These are phyloP conservation scores for Phytophthora lateralis DNA, from an alignment of 352 stramenopile genomes.

Conservation along the genomic window DNA sequence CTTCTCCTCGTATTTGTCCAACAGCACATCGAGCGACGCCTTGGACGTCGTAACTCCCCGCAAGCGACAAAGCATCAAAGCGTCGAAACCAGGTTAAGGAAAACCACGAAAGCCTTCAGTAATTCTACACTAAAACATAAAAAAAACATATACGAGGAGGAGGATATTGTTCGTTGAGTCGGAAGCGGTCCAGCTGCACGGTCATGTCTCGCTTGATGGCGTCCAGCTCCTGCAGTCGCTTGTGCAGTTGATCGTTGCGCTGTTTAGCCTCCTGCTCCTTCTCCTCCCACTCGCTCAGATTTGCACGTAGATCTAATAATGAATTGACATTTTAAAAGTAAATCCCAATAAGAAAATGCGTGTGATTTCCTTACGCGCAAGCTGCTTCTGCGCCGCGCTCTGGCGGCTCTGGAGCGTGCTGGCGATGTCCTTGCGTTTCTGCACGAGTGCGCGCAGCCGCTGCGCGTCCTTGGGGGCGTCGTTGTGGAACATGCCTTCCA, in stretches of 20 bases:
- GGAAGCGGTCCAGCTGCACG: constrained; percentile 68
- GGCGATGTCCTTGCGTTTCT: constrained; percentile 71
- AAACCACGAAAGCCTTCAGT: constrained; percentile 9
- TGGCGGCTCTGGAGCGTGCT: constrained; percentile 48
- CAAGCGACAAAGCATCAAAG: constrained; percentile 8
- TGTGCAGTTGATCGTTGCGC: constrained; percentile 57
- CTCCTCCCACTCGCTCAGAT: constrained; percentile 71
- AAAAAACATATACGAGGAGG: constrained; percentile 8
- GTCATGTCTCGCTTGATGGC: constrained; percentile 67
- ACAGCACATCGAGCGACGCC: constrained; percentile 57
- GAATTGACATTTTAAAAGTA: not conserved
- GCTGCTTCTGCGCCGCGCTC: constrained; percentile 52
- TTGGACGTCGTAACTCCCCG: constrained; percentile 52
- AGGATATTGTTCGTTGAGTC: constrained; percentile 76
- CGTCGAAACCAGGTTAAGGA: constrained; percentile 30
- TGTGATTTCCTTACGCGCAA: constrained; percentile 46
- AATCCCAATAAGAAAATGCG: not conserved
- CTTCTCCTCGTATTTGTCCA: constrained; percentile 74
- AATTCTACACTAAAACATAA: constrained; percentile 1
- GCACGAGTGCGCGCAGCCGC: constrained; percentile 54
- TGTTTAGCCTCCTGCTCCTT: constrained; percentile 48
- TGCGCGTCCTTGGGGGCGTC: constrained; percentile 64
- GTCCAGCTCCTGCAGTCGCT: constrained; percentile 69
- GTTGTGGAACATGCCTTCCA: constrained; percentile 69
- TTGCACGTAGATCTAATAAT: constrained; percentile 54